A percentile compares a stretch with the other conserved stretches of the same genome.
These are phyloP conservation scores for Angomonas ambiguus DNA, from an alignment of 208 protist species.

Conservation along the genomic window DNA sequence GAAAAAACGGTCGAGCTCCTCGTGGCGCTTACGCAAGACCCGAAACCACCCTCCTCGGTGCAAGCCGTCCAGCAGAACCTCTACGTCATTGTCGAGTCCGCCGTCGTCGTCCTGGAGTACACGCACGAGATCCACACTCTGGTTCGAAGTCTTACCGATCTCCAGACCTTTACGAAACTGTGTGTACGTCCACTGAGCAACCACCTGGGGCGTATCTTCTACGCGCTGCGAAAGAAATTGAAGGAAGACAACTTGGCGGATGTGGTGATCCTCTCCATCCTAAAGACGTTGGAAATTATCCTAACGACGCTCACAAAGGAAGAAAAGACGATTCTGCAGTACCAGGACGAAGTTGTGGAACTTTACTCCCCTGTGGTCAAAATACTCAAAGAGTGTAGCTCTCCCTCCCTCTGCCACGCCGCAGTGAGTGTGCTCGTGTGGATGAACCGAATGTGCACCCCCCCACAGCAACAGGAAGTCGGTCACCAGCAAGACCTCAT, in stretches of 20 bases:
- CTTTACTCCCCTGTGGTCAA: slow-evolving; percentile 63
- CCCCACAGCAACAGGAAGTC: slow-evolving; percentile 28
- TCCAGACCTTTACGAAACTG: slow-evolving; percentile 79
- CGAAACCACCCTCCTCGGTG: slow-evolving; percentile 42
- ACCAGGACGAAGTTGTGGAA: slow-evolving; percentile 79
- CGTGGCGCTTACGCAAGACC: slow-evolving; percentile 70
- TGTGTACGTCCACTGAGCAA: slow-evolving; percentile 60
- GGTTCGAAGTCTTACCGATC: slow-evolving; percentile 73
- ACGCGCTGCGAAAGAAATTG: slow-evolving; percentile 66
- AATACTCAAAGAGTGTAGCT: slow-evolving; percentile 65
- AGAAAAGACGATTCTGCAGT: slow-evolving; percentile 61
- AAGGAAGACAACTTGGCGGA: slow-evolving; percentile 55
- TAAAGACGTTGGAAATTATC: slow-evolving; percentile 76
- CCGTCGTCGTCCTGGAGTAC: slow-evolving; percentile 82
- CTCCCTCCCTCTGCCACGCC: slow-evolving; percentile 62
- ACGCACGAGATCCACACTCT: slow-evolving; percentile 66
- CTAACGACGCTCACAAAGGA: slow-evolving; percentile 48
- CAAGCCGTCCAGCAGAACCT: slow-evolving; percentile 70
- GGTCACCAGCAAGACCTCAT: slow-evolving; percentile 73
- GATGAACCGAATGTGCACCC: slow-evolving; percentile 64
- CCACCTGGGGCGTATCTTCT: slow-evolving; percentile 81
- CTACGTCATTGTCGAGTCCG: slow-evolving; percentile 74
- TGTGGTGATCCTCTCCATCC: slow-evolving; percentile 61
- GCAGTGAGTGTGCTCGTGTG: slow-evolving; percentile 76
- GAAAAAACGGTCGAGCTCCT: slow-evolving; percentile 83